phyloP scores from a whole-genome alignment of 169 alveolate genomes.

The Eimeria zaria region DNA sequence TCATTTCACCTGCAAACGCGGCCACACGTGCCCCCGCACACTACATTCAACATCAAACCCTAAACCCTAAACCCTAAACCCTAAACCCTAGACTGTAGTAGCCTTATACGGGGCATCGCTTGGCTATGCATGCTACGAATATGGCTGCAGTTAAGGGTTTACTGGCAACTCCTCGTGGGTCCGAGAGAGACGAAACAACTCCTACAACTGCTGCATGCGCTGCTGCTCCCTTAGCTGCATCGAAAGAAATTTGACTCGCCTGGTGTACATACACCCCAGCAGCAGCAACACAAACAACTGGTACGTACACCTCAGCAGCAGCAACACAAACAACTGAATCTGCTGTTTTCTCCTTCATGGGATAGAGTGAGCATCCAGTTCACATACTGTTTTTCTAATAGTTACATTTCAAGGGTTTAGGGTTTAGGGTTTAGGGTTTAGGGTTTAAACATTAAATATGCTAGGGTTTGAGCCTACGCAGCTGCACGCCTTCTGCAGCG shows the following conservation, averaged over 20 bases:
- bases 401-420: too few species aligned
- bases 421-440: slow-evolving; percentile 31
- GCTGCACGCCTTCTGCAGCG: slow-evolving; percentile 58
- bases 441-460: neutral
- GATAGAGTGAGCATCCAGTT: neutral
- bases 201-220: slow-evolving; percentile 41
- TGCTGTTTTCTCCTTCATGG: neutral
- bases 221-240: slow-evolving; percentile 47
- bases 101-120: too few species aligned
- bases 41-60: neutral
- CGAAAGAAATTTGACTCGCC: neutral
- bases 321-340: neutral
- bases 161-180: slow-evolving; percentile 56
- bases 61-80: slow-evolving; percentile 13
- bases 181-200: slow-evolving; percentile 23
- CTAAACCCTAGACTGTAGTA: neutral
- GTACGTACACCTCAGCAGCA: neutral
- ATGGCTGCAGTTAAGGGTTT: slow-evolving; percentile 17
- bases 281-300: neutral
- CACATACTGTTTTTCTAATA: too few species aligned
- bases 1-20: slow-evolving; percentile 20
- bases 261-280: slow-evolving; percentile 24
- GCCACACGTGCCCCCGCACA: neutral
- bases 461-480: neutral
- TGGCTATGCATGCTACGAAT: too few species aligned